Percentiles rank a stretch among this genome's conserved stretches.
These are phyloP conservation scores for Wickerhamiella siamensis DNA, from an alignment of 805 yeast genomes.

Conservation along the genomic window DNA sequence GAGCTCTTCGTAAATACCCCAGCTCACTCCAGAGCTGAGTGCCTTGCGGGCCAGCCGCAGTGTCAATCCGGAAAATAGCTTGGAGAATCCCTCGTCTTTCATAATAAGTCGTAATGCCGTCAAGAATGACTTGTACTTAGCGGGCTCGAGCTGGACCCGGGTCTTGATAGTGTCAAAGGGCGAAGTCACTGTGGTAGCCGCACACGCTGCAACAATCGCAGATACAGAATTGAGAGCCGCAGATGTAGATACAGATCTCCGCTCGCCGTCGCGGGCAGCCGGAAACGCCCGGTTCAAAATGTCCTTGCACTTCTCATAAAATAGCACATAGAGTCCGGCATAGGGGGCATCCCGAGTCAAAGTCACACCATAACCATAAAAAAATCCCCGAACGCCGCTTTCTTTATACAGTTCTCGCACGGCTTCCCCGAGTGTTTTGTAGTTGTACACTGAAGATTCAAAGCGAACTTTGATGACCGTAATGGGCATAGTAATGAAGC, in stretches of 20 bases:
- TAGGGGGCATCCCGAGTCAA: conserved; percentile 86
- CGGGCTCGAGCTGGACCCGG: conserved; percentile 63
- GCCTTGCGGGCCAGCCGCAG: conserved; percentile 76
- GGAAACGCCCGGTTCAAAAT: conserved; percentile 33
- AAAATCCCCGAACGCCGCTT: conserved; percentile 56
- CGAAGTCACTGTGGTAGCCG: conserved; percentile 76
- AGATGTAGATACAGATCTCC: conserved; percentile 26
- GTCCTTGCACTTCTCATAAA: conserved; percentile 65
- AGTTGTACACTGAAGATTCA: conserved; percentile 67
- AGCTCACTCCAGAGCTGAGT: conserved; percentile 83
- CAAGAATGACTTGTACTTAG: conserved; percentile 30
- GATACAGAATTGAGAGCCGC: conserved; percentile 54
- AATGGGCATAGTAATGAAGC: conserved; percentile 84
- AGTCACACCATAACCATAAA: conserved; percentile 79
- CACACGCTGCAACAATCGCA: conserved; percentile 65
- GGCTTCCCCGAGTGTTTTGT: conserved; percentile 51
- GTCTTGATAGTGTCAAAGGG: conserved; percentile 94
- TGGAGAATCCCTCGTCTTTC: conserved; percentile 34
- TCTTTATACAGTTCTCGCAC: conserved; percentile 36
- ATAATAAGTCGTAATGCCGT: conserved; percentile 29
- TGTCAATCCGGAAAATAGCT: conserved; percentile 71
- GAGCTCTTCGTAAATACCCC: conserved; percentile 93
- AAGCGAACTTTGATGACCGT: conserved; percentile 80
- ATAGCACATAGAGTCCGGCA: conserved; percentile 80
- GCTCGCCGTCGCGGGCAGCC: conserved; percentile 4